Evolutionary conservation across 768 basidiomycete species (phyloP).

Genomic region (Russula sp.): DNA sequence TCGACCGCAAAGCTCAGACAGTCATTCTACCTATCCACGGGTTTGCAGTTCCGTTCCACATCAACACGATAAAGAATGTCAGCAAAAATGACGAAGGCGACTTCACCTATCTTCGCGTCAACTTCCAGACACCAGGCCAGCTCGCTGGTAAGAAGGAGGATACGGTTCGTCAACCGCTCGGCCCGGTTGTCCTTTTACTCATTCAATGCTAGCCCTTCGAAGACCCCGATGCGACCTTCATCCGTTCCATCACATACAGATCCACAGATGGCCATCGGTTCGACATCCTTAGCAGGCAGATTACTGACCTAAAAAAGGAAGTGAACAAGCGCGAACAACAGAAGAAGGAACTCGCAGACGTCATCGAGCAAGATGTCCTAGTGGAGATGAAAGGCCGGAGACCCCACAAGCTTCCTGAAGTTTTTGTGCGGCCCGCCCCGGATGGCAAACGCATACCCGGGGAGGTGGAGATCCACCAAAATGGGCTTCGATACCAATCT

Average conservation of each 20-base stretch:
- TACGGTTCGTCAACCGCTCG: conserved; percentile 44
- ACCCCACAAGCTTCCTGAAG: conserved; percentile 81
- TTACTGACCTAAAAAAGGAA: conserved; percentile 92
- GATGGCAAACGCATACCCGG: conserved; percentile 94
- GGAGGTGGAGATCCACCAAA: conserved; percentile 98
- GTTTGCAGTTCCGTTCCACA: conserved; percentile 95
- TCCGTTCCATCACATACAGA: conserved; percentile 91
- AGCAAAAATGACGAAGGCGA: conserved; percentile 97
- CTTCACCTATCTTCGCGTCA: conserved; percentile 89
- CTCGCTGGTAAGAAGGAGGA: conserved; percentile 98
- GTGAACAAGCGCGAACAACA: conserved; percentile 97
- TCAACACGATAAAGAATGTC: conserved; percentile 96
- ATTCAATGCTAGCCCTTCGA: conserved; percentile 69
- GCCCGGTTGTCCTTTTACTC: neutral
- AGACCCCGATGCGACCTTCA: conserved; percentile 92
- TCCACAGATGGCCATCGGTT: conserved; percentile 87
- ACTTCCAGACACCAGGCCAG: conserved; percentile 98
- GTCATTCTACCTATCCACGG: conserved; percentile 91
- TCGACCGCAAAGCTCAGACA: conserved; percentile 86
- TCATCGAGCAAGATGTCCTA: conserved; percentile 88
- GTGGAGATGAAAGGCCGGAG: conserved; percentile 84
- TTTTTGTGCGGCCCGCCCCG: conserved; percentile 86
- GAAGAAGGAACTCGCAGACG: conserved; percentile 97
- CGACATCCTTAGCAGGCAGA: conserved; percentile 81
- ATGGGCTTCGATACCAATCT: conserved; percentile 89